Base-by-base conservation (phyloP, 2,329 filamentous ascomycete genomes). In the Colletotrichum sp. region DNA sequence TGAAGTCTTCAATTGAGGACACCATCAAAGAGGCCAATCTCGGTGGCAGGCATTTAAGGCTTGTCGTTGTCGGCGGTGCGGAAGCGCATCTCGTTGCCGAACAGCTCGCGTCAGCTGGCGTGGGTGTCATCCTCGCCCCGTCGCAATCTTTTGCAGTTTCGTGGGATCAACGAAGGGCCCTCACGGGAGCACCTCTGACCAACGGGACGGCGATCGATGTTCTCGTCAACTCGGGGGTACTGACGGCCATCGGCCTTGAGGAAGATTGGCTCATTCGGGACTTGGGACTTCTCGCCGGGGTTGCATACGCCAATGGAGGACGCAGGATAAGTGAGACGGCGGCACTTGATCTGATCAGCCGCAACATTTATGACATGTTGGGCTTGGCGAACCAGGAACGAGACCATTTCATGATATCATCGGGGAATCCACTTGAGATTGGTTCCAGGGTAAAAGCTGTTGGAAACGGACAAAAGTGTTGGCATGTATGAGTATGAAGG, bases 261-360 rank as follows among this genome's bases (percentile, higher is more conserved):
- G 91, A 93, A 80, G 91, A 93, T 78, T 94, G 90, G 91, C 80
- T 91, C 68, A 87, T 93, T 3, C 85, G 92, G 32, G 90, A 94
- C 76, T 79, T 94, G 74, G 89, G 87, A 0, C 83, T 94, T 70
- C 83, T 90, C 52, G 93, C 93, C 0, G 92, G 92, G 2, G 90
- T 90, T 30, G 92, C 89, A 24, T 88, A 87, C 71, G 86, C 84
- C 77, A 94, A 94, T 75, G 85, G 90, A 39, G 87, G 85, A 4
- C 92, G 90, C 0, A 84, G 86, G 68, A 81, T 94, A 24, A 85
- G 83, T 6, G 88, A 92, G 82, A 85, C 84, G 78, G 85, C 87
- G 36, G 92, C 92, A 0, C 78, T 94, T 66, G 89, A 87, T 26
- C 82, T 94, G 28, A 87, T 93, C 1, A 89, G 90, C 24, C 81